Conservation (phyloP, 768 basidiomycete species). For the Rhizopogon salebrosus region DNA sequence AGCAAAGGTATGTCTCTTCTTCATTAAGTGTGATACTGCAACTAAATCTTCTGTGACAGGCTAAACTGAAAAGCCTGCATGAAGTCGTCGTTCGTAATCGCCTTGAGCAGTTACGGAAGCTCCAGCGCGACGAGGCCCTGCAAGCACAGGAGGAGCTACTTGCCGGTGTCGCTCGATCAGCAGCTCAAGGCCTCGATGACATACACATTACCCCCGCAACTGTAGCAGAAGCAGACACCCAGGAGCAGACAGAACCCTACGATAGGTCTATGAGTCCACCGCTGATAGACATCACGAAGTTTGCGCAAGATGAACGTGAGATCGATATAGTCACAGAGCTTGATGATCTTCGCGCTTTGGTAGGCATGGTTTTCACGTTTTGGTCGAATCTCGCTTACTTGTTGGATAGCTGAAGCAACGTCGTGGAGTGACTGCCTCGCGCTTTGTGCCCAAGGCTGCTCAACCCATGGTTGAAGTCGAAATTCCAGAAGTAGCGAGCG, state of each 20-base stretch:
- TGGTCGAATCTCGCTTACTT: slow-evolving; percentile 2
- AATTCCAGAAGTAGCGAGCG: slow-evolving; percentile 51
- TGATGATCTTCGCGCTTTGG: slow-evolving; percentile 62
- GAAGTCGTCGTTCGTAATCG: slow-evolving; percentile 96
- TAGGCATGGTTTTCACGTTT: slow-evolving; percentile 30
- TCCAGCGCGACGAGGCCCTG: slow-evolving; percentile 92
- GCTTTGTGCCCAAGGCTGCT: slow-evolving; percentile 77
- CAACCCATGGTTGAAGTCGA: slow-evolving; percentile 56
- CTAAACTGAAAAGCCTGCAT: slow-evolving; percentile 87
- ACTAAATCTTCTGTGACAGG: slow-evolving; percentile 39
- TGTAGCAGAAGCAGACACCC: slow-evolving; percentile 30
- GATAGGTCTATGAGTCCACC: slow-evolving; percentile 81
- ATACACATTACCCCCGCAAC: slow-evolving; percentile 30
- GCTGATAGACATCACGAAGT: slow-evolving; percentile 64
- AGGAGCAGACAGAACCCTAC: slow-evolving; percentile 73
- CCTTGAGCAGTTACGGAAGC: slow-evolving; percentile 90
- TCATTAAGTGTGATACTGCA: neutral
- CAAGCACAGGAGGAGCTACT: slow-evolving; percentile 89
- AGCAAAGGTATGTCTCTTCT: slow-evolving; percentile 62
- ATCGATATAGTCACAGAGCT: slow-evolving; percentile 69
- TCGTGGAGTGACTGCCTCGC: slow-evolving; percentile 74
- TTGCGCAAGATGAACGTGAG: slow-evolving; percentile 75
- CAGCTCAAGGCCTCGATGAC: slow-evolving; percentile 38
- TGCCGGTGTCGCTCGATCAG: slow-evolving; percentile 67
- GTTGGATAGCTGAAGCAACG: slow-evolving; percentile 61